Evolutionary conservation across 306 rosid genomes (phyloP).

Genomic region (Castanospermum australe): DNA sequence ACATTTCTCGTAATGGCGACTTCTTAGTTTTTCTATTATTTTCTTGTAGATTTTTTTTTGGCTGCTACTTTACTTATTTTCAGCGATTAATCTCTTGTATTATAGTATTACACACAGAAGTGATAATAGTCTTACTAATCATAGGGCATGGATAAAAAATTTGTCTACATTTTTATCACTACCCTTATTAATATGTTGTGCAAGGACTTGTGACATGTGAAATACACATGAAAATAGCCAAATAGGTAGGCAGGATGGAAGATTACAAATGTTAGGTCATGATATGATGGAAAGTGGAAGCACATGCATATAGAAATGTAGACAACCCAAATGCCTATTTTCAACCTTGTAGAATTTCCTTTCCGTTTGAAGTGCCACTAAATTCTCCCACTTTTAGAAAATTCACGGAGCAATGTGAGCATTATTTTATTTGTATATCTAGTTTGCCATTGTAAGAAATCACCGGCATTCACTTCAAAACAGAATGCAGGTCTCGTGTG

Average conservation of each 20-base stretch:
- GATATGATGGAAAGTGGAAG: constrained; percentile 16
- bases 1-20: background rate
- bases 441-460: background rate
- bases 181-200: background rate
- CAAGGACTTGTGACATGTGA: constrained; percentile 8
- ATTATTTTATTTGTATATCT: constrained; percentile 2
- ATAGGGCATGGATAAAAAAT: background rate
- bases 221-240: background rate
- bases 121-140: background rate
- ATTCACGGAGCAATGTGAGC: background rate
- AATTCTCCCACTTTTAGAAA: background rate
- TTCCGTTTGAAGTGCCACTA: background rate
- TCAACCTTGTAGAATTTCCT: background rate
- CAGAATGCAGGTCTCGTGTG: background rate
- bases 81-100: background rate
- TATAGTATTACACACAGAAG: background rate
- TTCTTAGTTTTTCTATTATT: background rate
- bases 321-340: background rate
- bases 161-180: background rate
- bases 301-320: background rate
- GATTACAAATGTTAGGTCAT: constrained; percentile 13
- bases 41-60: background rate
- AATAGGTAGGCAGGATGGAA: background rate
- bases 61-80: constrained; percentile 1
- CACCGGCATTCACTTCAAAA: background rate